Percentiles rank a stretch among this genome's conserved stretches.
phyloP scores from a whole-genome alignment of 345 rosid genomes.

The Heritiera littoralis region DNA sequence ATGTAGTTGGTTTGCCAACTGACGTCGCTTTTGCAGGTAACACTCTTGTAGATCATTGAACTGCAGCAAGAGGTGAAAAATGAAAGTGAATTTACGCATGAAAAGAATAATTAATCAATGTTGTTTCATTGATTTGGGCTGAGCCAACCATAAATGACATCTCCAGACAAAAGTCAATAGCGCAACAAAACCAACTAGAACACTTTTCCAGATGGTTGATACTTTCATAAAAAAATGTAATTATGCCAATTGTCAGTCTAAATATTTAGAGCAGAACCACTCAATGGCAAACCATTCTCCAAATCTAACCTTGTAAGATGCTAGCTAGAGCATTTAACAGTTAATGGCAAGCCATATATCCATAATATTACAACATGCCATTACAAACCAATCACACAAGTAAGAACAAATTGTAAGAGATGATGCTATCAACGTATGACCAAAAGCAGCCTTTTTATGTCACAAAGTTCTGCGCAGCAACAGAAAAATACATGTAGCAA shows the following conservation, averaged over 20 bases:
- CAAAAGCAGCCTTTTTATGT: not conserved
- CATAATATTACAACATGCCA: not conserved
- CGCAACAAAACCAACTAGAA: not conserved
- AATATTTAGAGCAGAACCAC: slow-evolving; percentile 14
- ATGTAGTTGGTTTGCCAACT: slow-evolving; percentile 58
- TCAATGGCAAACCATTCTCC: slow-evolving; percentile 6
- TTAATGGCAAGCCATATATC: not conserved
- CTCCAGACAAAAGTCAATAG: not conserved
- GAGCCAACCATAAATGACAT: not conserved
- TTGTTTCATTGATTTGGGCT: not conserved
- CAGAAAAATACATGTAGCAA: not conserved
- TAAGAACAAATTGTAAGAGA: not conserved
- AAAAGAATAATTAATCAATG: not conserved
- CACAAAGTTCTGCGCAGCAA: not conserved
- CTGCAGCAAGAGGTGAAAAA: slow-evolving; percentile 42
- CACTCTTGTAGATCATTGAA: slow-evolving; percentile 93
- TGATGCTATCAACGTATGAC: not conserved
- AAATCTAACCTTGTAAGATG: not conserved
- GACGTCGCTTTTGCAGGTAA: slow-evolving; percentile 94
- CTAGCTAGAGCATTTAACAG: not conserved
- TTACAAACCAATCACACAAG: not conserved
- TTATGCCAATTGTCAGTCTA: slow-evolving; percentile 12
- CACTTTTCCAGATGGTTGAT: not conserved
- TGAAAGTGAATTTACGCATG: not conserved
- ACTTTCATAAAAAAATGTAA: not conserved